Conservation (phyloP, 371 early-diverging fungal species). For the Syncephalastrum racemosum region DNA sequence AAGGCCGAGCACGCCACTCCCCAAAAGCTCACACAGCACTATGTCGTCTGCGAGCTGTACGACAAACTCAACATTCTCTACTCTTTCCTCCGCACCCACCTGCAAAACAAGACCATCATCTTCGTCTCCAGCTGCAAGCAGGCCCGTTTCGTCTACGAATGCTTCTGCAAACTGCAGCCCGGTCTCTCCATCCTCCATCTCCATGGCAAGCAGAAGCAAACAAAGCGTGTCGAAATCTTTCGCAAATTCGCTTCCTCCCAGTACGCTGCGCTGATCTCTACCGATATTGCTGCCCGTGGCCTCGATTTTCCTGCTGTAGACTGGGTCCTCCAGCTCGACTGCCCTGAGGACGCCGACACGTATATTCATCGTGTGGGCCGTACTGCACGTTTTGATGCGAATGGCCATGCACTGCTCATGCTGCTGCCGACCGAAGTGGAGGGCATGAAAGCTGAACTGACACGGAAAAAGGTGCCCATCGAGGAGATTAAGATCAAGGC, state of each 20-base stretch:
- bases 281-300: slow-evolving; percentile 98
- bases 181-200: slow-evolving; percentile 90
- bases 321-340: slow-evolving; percentile 98
- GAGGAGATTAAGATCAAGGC: slow-evolving; percentile 82
- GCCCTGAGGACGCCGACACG: slow-evolving; percentile 94
- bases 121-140: slow-evolving; percentile 49
- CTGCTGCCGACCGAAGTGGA: slow-evolving; percentile 87
- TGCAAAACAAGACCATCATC: slow-evolving; percentile 69
- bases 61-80: slow-evolving; percentile 90
- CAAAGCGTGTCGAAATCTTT: slow-evolving; percentile 88
- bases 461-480: slow-evolving; percentile 79
- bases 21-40: slow-evolving; percentile 78
- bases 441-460: slow-evolving; percentile 74
- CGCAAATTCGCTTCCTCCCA: slow-evolving; percentile 78
- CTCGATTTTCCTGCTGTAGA: slow-evolving; percentile 98
- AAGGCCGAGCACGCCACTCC: slow-evolving; percentile 83
- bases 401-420: slow-evolving; percentile 85
- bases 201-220: slow-evolving; percentile 96
- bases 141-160: slow-evolving; percentile 87
- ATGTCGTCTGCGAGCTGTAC: slow-evolving; percentile 76
- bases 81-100: slow-evolving; percentile 91
- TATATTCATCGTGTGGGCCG: slow-evolving; percentile 99
- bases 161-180: slow-evolving; percentile 92
- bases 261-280: slow-evolving; percentile 83
- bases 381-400: slow-evolving; percentile 92